A percentile compares a stretch with the other conserved stretches of the same genome.
phyloP scores from a whole-genome alignment of 176 grass and related monocot genomes.

The Bromus sterilis region DNA sequence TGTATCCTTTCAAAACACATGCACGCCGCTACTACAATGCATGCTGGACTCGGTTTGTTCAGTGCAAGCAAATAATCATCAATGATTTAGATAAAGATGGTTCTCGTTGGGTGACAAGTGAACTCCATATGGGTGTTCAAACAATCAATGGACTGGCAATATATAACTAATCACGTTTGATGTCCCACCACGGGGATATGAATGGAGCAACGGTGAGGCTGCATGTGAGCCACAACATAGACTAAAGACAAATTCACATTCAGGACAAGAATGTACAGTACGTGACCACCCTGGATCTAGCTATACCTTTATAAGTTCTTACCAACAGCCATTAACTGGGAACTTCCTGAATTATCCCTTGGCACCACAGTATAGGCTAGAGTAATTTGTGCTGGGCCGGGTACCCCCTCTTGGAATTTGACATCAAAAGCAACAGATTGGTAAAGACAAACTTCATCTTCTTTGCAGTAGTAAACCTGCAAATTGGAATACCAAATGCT shows the following conservation, averaged over 20 bases:
- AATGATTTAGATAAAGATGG: constrained; percentile 33
- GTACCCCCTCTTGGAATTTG: constrained; percentile 52
- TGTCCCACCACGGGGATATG: background rate
- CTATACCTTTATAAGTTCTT: constrained; percentile 31
- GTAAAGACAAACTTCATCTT: constrained; percentile 90
- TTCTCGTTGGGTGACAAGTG: constrained; percentile 22
- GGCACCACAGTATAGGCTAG: constrained; percentile 54
- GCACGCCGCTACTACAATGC: constrained; percentile 22
- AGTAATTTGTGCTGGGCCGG: constrained; percentile 36
- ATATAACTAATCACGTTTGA: background rate
- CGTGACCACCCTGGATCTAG: background rate
- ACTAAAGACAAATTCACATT: constrained; percentile 1
- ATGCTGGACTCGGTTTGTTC: constrained; percentile 27
- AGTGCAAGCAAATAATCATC: constrained; percentile 21
- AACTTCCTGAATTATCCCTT: constrained; percentile 44
- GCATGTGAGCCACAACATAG: background rate
- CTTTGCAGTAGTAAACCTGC: constrained; percentile 92
- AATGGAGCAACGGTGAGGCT: constrained; percentile 5
- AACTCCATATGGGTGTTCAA: constrained; percentile 36
- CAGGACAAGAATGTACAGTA: constrained; percentile 8
- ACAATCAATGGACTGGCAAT: constrained; percentile 34
- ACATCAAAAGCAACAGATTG: constrained; percentile 81
- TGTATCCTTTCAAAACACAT: constrained; percentile 28
- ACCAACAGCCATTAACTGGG: constrained; percentile 39
- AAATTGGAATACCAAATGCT: constrained; percentile 22